Evolutionary conservation across 805 yeast genomes (phyloP).

Genomic region (Saturnispora hagleri): DNA sequence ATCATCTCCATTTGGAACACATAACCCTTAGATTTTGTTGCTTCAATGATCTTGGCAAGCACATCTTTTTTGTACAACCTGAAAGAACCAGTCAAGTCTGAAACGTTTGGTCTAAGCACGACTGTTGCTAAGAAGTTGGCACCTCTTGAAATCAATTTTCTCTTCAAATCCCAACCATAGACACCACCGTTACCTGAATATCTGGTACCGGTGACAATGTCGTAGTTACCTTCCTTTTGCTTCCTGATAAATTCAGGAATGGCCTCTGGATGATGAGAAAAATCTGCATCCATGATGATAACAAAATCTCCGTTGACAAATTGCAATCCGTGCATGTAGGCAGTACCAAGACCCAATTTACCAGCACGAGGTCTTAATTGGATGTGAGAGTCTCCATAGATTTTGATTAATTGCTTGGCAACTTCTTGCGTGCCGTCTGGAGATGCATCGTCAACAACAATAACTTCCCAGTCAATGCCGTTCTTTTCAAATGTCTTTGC

Average conservation of each 20-base stretch:
- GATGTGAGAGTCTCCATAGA: constrained; percentile 53
- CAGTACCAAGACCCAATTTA: constrained; percentile 72
- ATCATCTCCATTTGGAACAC: constrained; percentile 87
- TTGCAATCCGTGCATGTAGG: constrained; percentile 69
- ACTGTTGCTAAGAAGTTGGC: constrained; percentile 72
- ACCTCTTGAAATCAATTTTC: constrained; percentile 69
- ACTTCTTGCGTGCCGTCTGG: constrained; percentile 78
- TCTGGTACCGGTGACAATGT: constrained; percentile 49
- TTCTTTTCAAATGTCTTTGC: constrained; percentile 54
- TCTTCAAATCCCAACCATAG: constrained; percentile 75
- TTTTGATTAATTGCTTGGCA: constrained; percentile 48
- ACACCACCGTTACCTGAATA: constrained; percentile 79
- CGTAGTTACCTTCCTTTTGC: constrained; percentile 43
- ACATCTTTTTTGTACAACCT: constrained; percentile 66
- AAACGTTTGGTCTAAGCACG: constrained; percentile 60
- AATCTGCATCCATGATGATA: constrained; percentile 78
- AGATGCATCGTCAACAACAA: constrained; percentile 70
- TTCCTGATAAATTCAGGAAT: constrained; percentile 65
- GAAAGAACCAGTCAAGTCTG: constrained; percentile 71
- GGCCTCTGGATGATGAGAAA: constrained; percentile 74
- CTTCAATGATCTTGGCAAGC: constrained; percentile 54
- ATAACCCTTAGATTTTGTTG: constrained; percentile 66
- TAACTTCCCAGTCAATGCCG: constrained; percentile 62
- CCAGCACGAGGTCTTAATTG: constrained; percentile 66
- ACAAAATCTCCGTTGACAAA: constrained; percentile 66